A percentile compares a stretch with the other conserved stretches of the same genome.
Evolutionary conservation across 2,329 filamentous ascomycete genomes (phyloP).

Genomic region (Ophiostoma novo-ulmi): DNA sequence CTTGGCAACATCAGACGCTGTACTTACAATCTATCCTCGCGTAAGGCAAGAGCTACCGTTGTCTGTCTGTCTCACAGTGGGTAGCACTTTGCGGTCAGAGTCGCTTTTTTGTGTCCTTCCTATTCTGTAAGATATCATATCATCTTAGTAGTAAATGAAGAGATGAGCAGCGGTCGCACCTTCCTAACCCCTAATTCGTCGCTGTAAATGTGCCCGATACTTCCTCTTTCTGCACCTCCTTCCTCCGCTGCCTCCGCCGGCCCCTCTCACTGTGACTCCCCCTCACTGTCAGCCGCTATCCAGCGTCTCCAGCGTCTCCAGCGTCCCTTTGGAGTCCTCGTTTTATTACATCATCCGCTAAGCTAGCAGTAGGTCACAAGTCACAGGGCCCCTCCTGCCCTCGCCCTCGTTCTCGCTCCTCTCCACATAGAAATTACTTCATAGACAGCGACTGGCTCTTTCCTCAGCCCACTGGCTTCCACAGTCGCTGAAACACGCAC

Average conservation of each 20-base stretch:
- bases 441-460: constrained; percentile 1
- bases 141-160: too few species aligned
- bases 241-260: not conserved
- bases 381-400: constrained; percentile 20
- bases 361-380: not conserved
- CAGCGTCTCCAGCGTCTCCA: not conserved
- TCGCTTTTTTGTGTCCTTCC: too few species aligned
- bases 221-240: not conserved
- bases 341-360: constrained; percentile 25
- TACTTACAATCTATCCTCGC: not conserved
- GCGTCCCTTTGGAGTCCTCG: not conserved
- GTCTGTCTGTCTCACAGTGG: not conserved
- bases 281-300: not conserved
- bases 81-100: too few species aligned
- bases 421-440: not conserved
- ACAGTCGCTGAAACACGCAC: constrained; percentile 18
- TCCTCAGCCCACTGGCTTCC: constrained; percentile 18
- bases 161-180: not conserved
- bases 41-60: not conserved
- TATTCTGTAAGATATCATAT: too few species aligned
- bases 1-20: not conserved
- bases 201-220: constrained; percentile 1
- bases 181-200: not conserved
- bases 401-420: not conserved
- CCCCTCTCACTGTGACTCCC: not conserved